Conservation (phyloP, 2,329 filamentous ascomycete species). For the Teratosphaeria viscida region DNA sequence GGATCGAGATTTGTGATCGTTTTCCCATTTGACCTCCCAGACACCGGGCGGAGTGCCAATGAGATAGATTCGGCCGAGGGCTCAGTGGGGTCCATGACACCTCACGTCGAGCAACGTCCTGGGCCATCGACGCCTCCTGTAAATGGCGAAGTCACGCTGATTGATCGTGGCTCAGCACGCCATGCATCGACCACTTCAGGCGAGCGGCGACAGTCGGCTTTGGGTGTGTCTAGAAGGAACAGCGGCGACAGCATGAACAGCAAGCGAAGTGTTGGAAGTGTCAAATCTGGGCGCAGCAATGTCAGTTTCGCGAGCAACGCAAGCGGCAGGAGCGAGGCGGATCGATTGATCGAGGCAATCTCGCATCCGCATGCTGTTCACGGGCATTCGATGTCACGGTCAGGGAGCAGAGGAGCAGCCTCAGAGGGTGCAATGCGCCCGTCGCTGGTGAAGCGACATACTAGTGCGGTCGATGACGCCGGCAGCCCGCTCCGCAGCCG, state of each 20-base stretch:
- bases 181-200: not conserved
- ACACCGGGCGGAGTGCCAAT: constrained; percentile 19
- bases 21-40: constrained; percentile 60
- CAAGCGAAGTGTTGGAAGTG: constrained; percentile 39
- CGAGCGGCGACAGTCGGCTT: not conserved
- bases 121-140: constrained; percentile 8
- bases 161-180: constrained; percentile 38
- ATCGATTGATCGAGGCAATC: constrained; percentile 62
- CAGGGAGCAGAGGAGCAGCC: constrained; percentile 6
- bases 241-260: constrained; percentile 39
- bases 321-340: constrained; percentile 52
- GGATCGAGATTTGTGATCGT: constrained; percentile 76
- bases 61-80: constrained; percentile 10
- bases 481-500: constrained; percentile 8
- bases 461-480: constrained; percentile 3
- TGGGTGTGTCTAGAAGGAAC: constrained; percentile 19
- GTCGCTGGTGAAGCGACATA: constrained; percentile 18
- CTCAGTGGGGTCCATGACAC: constrained; percentile 12
- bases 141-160: constrained; percentile 50
- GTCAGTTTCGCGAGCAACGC: constrained; percentile 19
- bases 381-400: constrained; percentile 15
- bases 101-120: constrained; percentile 8
- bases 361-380: constrained; percentile 43
- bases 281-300: constrained; percentile 28
- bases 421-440: constrained; percentile 9